phyloP scores from a whole-genome alignment of 2,329 filamentous ascomycete genomes.

The Aspergillus bombycis region DNA sequence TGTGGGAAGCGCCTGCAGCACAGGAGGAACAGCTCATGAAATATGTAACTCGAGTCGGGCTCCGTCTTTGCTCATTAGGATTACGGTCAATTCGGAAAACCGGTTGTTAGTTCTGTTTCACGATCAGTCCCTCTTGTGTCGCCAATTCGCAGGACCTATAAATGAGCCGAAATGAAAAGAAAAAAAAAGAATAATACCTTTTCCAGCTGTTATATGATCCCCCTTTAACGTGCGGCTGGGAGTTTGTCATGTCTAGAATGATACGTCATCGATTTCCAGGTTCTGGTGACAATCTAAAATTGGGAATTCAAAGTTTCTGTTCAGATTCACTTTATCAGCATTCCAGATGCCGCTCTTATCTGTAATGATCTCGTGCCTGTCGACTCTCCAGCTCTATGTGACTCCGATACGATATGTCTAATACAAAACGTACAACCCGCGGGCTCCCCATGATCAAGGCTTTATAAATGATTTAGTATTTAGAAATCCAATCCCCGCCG shows the following conservation, averaged over 20 bases:
- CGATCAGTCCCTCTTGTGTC: conserved; percentile 32
- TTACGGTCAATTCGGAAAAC: conserved; percentile 38
- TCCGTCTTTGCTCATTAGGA: conserved; percentile 42
- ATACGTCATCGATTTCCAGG: conserved; percentile 37
- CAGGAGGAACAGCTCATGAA: conserved; percentile 42
- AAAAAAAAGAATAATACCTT: conserved; percentile 42
- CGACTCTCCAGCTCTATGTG: not conserved
- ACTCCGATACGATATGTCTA: not conserved
- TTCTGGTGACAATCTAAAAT: conserved; percentile 37
- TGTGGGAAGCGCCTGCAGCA: conserved; percentile 28
- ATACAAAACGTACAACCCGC: not conserved
- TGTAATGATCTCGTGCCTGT: not conserved
- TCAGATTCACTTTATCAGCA: conserved; percentile 2
- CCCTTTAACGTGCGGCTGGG: conserved; percentile 28
- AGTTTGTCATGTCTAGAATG: conserved; percentile 40
- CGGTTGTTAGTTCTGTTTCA: conserved; percentile 37
- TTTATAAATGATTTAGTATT: not conserved
- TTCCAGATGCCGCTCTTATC: not conserved
- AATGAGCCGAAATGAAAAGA: conserved; percentile 39
- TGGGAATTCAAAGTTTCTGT: conserved; percentile 27
- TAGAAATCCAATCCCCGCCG: not conserved
- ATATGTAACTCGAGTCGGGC: conserved; percentile 45
- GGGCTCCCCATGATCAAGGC: not conserved
- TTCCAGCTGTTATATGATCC: conserved; percentile 31
- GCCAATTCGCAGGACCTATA: conserved; percentile 35